These are phyloP conservation scores for Tulasnella sp. DNA, from an alignment of 768 basidiomycete species.

Conservation along the genomic window DNA sequence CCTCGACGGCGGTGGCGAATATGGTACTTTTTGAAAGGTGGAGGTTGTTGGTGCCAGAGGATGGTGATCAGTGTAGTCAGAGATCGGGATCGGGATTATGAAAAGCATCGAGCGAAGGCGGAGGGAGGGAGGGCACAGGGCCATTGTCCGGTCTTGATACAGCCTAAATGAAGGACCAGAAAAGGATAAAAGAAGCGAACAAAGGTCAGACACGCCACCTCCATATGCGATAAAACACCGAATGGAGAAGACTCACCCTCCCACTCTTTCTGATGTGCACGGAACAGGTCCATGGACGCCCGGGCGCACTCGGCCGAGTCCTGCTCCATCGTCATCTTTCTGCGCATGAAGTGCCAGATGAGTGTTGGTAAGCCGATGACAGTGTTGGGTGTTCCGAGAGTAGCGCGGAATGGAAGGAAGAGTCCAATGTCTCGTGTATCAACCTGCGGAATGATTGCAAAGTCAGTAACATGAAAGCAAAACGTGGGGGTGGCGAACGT, in stretches of 20 bases:
- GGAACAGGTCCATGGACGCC: slow-evolving; percentile 15
- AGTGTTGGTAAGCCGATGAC: slow-evolving; percentile 14
- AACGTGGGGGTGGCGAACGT: background rate
- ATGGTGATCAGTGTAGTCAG: background rate
- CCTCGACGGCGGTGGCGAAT: background rate
- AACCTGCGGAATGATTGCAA: background rate
- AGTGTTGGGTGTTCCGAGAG: slow-evolving; percentile 9
- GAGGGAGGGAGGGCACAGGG: slow-evolving; percentile 15
- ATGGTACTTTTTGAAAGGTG: background rate
- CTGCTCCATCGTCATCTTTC: slow-evolving; percentile 12
- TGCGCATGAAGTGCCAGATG: slow-evolving; percentile 16
- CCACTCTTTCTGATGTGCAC: slow-evolving; percentile 15
- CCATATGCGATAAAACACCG: background rate
- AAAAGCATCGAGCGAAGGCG: slow-evolving; percentile 15
- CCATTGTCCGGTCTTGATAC: slow-evolving; percentile 11
- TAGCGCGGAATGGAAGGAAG: slow-evolving; percentile 14
- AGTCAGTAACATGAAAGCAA: background rate
- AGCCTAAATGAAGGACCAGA: slow-evolving; percentile 5
- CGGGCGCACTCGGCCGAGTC: slow-evolving; percentile 11
- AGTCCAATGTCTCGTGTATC: slow-evolving; percentile 12
- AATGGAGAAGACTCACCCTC: slow-evolving; percentile 2
- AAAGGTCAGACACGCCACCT: too few species aligned
- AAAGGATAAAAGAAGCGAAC: too few species aligned
- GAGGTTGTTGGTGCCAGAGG: background rate
- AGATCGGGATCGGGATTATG: background rate